Evolutionary conservation across 768 basidiomycete genomes (phyloP), one percentile per base, ranked within the genome.

Genomic region (Boletus rubescentipes): DNA sequence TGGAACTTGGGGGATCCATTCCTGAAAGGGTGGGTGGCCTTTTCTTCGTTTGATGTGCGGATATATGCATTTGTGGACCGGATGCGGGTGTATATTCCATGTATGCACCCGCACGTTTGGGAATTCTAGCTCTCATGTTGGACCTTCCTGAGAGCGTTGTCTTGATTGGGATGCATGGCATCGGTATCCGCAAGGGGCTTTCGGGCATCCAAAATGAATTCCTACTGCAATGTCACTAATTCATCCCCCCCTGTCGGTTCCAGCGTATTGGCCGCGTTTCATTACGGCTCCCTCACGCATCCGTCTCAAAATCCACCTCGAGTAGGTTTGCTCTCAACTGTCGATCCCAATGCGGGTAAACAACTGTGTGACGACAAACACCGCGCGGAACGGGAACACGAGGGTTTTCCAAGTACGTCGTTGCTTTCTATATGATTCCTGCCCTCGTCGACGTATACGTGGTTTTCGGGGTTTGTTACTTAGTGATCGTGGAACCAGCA

Each of bases 1-100:
- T 91, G 89, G 89, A 89, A 82, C 69, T 70, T 91, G 30, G 89
- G 89, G 2, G 80, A 79, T 58, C 89, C 89, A 1, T 91, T 91
- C 60, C 61, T 91, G 53, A 89, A 89, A 65, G 78, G 86, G 87
- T 89, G 55, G 41, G 81, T 71, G 21, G 4, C 31, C 15, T 48
- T 47, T 47, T 45, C 32, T 38, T 38, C 37, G 46, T 47, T 46
- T 48, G 9, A 45, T 46, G 23, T 21, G 40, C 37, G 42, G 38
- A n/a, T 14, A 41, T 29, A 9, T 40, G 38, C 38, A 21, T 21
- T 15, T 6, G 56, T 51, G 59, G 54, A 20, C 18, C 44, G 57
- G 38, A 39, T 35, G 53, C 53, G 62, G 56, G 16, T 40, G 41
- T 12, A 26, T 21, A 32, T 3, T 32, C 2, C 11, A 29, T 51